Percentiles rank a stretch among this genome's conserved stretches.
Conservation (phyloP, 257 asterid species). For the Gentiana macrophylla region DNA sequence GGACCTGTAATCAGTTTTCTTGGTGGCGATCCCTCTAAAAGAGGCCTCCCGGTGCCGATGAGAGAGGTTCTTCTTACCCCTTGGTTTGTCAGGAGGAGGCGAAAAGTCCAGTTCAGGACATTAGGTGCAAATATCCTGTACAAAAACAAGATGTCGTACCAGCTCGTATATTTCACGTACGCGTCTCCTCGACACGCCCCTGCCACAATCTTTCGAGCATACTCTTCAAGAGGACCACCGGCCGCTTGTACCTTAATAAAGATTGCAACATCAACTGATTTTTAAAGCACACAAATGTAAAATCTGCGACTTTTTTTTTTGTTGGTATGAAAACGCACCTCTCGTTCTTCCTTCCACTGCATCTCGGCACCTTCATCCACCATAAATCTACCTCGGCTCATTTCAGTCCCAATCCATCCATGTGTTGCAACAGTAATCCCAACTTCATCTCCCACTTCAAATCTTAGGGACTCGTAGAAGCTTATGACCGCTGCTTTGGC, state of each 20-base stretch:
- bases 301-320: too few species aligned
- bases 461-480: slow-evolving; percentile 81
- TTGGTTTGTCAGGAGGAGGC: slow-evolving; percentile 39
- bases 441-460: slow-evolving; percentile 58
- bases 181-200: slow-evolving; percentile 85
- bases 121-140: slow-evolving; percentile 75
- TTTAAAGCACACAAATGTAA: too few species aligned
- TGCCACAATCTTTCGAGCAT: slow-evolving; percentile 57
- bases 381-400: slow-evolving; percentile 62
- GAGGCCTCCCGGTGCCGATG: slow-evolving; percentile 70
- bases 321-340: slow-evolving; percentile 23
- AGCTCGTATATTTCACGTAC: slow-evolving; percentile 70
- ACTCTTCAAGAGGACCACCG: slow-evolving; percentile 76
- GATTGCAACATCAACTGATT: background rate
- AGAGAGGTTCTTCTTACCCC: slow-evolving; percentile 48
- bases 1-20: slow-evolving; percentile 14
- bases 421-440: slow-evolving; percentile 84
- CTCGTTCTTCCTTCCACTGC: slow-evolving; percentile 98
- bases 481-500: slow-evolving; percentile 76
- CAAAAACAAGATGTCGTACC: slow-evolving; percentile 73
- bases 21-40: slow-evolving; percentile 25
- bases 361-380: slow-evolving; percentile 92
- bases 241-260: slow-evolving; percentile 43
- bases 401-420: slow-evolving; percentile 86
- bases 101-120: slow-evolving; percentile 68